A percentile compares a stretch with the other conserved stretches of the same genome.
These are phyloP conservation scores for Heliamphora ciliata DNA, from an alignment of 179 eudicot genomes.

Conservation along the genomic window DNA sequence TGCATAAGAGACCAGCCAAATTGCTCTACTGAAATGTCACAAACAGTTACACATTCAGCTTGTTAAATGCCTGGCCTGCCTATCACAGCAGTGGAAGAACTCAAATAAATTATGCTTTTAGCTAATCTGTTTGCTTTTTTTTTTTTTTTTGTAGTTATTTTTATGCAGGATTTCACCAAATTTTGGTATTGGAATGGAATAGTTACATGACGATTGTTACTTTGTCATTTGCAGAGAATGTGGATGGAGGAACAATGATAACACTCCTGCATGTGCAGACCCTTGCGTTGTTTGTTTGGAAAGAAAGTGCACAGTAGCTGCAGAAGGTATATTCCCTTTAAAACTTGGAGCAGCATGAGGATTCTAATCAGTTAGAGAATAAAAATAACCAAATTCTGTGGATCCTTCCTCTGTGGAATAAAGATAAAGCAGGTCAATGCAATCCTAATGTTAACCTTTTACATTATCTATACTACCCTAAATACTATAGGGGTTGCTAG, in stretches of 20 bases:
- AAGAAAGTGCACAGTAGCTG: conserved; percentile 83
- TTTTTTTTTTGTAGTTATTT: not conserved
- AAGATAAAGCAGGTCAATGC: not conserved
- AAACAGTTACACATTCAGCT: not conserved
- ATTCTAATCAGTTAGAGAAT: not conserved
- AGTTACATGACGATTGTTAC: not conserved
- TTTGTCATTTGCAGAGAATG: conserved; percentile 53
- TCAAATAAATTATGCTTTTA: not conserved
- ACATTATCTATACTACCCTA: not conserved
- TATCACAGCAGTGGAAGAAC: not conserved
- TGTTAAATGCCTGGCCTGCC: not conserved
- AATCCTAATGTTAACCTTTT: not conserved
- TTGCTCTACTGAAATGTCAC: not conserved
- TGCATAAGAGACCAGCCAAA: not conserved
- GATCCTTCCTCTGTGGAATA: not conserved
- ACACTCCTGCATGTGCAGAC: conserved; percentile 47
- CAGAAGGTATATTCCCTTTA: conserved; percentile 46
- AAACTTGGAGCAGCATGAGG: not conserved
- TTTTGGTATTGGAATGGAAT: not conserved
- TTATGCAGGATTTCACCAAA: not conserved
- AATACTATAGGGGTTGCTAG: too few relatives aligned
- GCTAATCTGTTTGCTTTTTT: not conserved
- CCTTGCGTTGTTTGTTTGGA: conserved; percentile 93
- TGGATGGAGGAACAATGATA: conserved; percentile 61
- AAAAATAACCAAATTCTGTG: not conserved